These are phyloP conservation scores for Tolypocladium tundrense DNA, from an alignment of 2,329 filamentous ascomycete genomes.

Conservation along the genomic window DNA sequence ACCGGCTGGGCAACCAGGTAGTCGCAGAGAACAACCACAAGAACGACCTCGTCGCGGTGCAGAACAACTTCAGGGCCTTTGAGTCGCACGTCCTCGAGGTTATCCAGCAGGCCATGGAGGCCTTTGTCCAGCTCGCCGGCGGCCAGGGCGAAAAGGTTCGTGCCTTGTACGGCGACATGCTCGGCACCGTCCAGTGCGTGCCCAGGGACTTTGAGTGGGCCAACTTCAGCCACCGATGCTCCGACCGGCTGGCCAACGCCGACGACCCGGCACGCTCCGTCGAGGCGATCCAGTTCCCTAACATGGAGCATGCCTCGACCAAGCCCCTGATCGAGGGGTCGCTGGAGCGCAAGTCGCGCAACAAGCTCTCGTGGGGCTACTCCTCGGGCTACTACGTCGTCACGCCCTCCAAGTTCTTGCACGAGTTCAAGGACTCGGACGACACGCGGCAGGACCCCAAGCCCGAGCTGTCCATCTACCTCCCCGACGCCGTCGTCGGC, in stretches of 20 bases:
- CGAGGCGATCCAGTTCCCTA: slow-evolving; percentile 70
- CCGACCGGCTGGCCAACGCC: slow-evolving; percentile 66
- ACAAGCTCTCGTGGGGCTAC: slow-evolving; percentile 70
- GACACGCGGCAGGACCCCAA: slow-evolving; percentile 58
- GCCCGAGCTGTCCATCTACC: slow-evolving; percentile 82
- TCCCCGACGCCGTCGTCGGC: slow-evolving; percentile 81
- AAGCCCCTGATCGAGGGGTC: slow-evolving; percentile 78
- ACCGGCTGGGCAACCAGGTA: slow-evolving; percentile 84
- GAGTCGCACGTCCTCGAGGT: slow-evolving; percentile 78
- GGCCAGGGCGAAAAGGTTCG: slow-evolving; percentile 75
- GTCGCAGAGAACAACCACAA: slow-evolving; percentile 93
- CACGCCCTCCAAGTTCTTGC: slow-evolving; percentile 76
- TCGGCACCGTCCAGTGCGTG: slow-evolving; percentile 64
- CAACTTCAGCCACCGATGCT: slow-evolving; percentile 65
- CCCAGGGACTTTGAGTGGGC: slow-evolving; percentile 87
- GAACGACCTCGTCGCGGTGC: slow-evolving; percentile 84
- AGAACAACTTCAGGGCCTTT: slow-evolving; percentile 79
- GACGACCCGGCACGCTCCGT: slow-evolving; percentile 63
- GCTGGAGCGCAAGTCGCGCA: slow-evolving; percentile 82
- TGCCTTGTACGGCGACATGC: slow-evolving; percentile 74
- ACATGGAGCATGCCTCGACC: slow-evolving; percentile 74
- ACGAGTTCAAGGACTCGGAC: slow-evolving; percentile 94
- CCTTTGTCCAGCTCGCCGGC: slow-evolving; percentile 72
- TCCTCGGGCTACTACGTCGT: slow-evolving; percentile 81
- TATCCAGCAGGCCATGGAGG: slow-evolving; percentile 70